These are phyloP conservation scores for Cryptococcus jaspeensis DNA, from an alignment of 1,284 basidiomycete genomes.

Conservation along the genomic window DNA sequence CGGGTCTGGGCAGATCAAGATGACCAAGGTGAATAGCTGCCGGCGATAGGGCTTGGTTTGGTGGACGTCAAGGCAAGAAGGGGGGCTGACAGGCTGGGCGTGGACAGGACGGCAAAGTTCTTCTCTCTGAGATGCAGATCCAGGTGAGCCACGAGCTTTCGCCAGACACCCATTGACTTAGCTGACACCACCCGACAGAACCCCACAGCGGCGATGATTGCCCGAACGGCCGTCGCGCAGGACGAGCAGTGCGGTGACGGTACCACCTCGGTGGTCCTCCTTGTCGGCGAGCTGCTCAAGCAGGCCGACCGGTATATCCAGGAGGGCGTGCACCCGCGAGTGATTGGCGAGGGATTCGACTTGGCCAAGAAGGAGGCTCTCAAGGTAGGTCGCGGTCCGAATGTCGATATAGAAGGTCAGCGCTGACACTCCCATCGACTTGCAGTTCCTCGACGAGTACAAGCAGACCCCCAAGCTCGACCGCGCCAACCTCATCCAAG, in stretches of 20 bases:
- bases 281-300: conserved; percentile 96
- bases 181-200: conserved; percentile 56
- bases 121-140: conserved; percentile 99
- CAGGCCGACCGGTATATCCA: conserved; percentile 97
- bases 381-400: conserved; percentile 57
- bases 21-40: conserved; percentile 72
- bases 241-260: conserved; percentile 99
- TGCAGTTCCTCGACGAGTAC: conserved; percentile 88
- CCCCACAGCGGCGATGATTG: conserved; percentile 99
- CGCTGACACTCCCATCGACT: not conserved
- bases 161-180: not conserved
- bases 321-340: conserved; percentile 96
- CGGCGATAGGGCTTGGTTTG: conserved; percentile 7
- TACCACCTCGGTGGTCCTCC: conserved; percentile 93
- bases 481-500: conserved; percentile 85
- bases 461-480: conserved; percentile 70
- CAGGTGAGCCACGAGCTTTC: conserved; percentile 55
- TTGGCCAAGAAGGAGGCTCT: conserved; percentile 94
- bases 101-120: conserved; percentile 82
- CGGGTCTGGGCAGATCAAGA: conserved; percentile 98
- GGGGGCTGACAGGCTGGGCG: not conserved
- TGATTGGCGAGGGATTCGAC: conserved; percentile 94
- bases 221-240: conserved; percentile 95
- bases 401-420: not conserved
- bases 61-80: not conserved